These are phyloP conservation scores for Nyssa sinensis DNA, from an alignment of 148 eudicot genomes.

Conservation along the genomic window DNA sequence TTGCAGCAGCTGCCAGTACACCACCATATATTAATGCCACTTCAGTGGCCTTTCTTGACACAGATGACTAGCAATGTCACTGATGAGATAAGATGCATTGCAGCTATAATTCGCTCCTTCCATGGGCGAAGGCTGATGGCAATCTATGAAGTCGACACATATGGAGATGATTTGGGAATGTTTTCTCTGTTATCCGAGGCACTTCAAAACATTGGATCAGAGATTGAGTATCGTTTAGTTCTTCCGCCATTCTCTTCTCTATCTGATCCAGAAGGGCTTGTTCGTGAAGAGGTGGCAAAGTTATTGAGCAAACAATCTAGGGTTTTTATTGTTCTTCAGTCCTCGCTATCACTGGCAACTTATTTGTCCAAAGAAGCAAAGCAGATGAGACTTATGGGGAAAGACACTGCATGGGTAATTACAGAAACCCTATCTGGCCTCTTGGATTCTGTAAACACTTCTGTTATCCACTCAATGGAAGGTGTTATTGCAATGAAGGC, in stretches of 20 bases:
- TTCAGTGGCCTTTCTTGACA: constrained; percentile 24
- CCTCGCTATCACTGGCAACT: constrained; percentile 13
- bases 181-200: constrained; percentile 8
- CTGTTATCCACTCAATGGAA: no score
- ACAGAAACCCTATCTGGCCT: neutral
- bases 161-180: neutral
- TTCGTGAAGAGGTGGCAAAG: neutral
- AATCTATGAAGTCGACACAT: constrained; percentile 13
- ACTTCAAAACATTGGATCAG: constrained; percentile 16
- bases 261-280: neutral
- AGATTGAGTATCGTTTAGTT: constrained; percentile 14
- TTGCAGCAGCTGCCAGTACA: constrained; percentile 8
- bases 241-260: constrained; percentile 13
- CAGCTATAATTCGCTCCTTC: constrained; percentile 11
- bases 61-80: constrained; percentile 19
- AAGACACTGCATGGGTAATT: constrained; percentile 25
- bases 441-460: constrained; percentile 13
- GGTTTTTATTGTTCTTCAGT: constrained; percentile 26
- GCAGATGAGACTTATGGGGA: constrained; percentile 5
- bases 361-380: constrained; percentile 28
- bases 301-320: constrained; percentile 3
- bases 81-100: constrained; percentile 2
- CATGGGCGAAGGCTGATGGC: constrained; percentile 24
- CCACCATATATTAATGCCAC: neutral
- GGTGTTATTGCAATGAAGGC: no score